Base-by-base conservation (phyloP, 306 rosid species). In the Lagenaria siceraria region DNA sequence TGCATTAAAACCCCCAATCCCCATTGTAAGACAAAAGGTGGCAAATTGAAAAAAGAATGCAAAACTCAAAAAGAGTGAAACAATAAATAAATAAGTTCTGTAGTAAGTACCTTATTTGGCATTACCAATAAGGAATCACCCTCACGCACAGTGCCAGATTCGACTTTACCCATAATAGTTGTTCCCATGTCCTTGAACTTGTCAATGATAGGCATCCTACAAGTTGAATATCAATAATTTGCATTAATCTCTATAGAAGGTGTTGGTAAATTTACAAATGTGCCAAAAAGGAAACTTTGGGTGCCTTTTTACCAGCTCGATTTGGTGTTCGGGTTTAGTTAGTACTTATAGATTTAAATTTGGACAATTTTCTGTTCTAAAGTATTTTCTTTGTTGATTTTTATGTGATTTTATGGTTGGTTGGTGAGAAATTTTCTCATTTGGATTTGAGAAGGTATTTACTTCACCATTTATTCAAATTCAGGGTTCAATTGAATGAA, bases 161-260 rank as follows among this genome's bases (percentile, higher is more conserved):
- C 99, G 76, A 92, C 93, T 86, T 96, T 96, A 13, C 99, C 99
- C 99, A 96, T 92, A 74, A 91, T 88, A 71, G 88, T 92, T 63
- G 98, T 92, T 83, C 98, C 99, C 99, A 90, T 90, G 84, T 92
- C 99, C 83, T 89, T 96, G 82, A 96, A 96, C 80, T 87, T 96
- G 88, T 92, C 98, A 52, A 92, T 84, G 63, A 96, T 76, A 49
- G 98, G 98, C 97, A 96, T 84, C 96, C 99, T 96, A 78, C 80
- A 86, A 53, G 60, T 69, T 77, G 80, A 46, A 83, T 77, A 58
- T 80, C 22, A 75, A 52, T 48, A 27, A 72, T 49, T 49, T 72
- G 61, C 43, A 15, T 15, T 70, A 49, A 49, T n/a, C 25, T 8
- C 59, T 8, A 15, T 27, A 24, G 55, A 43, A 36, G 38, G 56